phyloP scores from a whole-genome alignment of 257 asterid genomes.

The Primulina tabacum region DNA sequence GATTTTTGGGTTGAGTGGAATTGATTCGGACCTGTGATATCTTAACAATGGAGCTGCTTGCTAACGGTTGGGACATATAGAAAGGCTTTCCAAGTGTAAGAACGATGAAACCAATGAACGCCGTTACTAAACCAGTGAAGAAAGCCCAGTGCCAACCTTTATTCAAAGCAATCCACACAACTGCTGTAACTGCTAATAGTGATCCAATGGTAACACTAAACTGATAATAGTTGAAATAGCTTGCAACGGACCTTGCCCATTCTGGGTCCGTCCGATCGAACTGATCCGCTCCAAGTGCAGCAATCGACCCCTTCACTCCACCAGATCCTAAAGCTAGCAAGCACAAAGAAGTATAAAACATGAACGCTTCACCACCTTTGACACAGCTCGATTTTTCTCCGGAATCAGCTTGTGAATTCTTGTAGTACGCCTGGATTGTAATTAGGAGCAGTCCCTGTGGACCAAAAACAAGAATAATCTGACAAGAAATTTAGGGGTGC shows the following conservation, averaged over 20 bases:
- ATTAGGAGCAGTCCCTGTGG: conserved; percentile 45
- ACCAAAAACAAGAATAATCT: background rate
- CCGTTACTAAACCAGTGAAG: conserved; percentile 33
- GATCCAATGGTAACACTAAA: conserved; percentile 50
- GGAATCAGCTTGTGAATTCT: conserved; percentile 34
- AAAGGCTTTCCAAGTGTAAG: background rate
- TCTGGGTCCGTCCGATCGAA: conserved; percentile 35
- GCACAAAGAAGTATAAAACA: conserved; percentile 44
- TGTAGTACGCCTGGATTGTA: conserved; percentile 49
- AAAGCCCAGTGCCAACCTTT: conserved; percentile 65
- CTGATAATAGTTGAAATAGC: conserved; percentile 53
- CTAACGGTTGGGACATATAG: background rate
- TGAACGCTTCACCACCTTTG: conserved; percentile 34
- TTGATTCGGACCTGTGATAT: background rate
- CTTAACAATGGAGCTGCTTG: background rate
- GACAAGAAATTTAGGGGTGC: background rate
- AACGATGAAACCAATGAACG: background rate
- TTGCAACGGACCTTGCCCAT: conserved; percentile 39
- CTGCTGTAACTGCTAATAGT: conserved; percentile 52
- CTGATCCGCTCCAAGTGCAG: conserved; percentile 62
- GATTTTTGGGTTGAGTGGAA: conserved; percentile 20
- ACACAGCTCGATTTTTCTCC: conserved; percentile 35
- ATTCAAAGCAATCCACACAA: conserved; percentile 54
- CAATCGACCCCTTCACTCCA: conserved; percentile 49
- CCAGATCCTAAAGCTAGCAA: conserved; percentile 43